Evolutionary conservation across 257 asterid genomes (phyloP).

Genomic region (Scutellaria baicalensis): DNA sequence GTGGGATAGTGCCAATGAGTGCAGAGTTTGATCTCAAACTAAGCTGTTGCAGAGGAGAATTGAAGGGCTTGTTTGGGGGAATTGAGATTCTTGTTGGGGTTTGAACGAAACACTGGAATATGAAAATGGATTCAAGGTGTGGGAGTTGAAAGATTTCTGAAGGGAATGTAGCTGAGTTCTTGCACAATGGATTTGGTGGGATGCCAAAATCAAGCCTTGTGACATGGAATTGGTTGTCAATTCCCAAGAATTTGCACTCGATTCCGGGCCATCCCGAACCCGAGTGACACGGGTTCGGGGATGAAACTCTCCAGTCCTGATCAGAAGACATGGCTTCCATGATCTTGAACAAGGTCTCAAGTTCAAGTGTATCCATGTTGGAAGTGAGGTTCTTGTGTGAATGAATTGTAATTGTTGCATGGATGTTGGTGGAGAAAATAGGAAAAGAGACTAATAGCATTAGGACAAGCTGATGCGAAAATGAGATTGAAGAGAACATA

Average conservation of each 20-base stretch:
- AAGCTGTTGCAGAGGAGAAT: constrained; percentile 52
- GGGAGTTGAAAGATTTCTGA: constrained; percentile 56
- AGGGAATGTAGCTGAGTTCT: constrained; percentile 60
- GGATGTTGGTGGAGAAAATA: constrained; percentile 16
- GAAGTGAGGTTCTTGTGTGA: constrained; percentile 15
- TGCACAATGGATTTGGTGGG: constrained; percentile 75
- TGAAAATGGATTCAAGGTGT: constrained; percentile 63
- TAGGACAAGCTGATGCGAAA: constrained; percentile 22
- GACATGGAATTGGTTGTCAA: constrained; percentile 40
- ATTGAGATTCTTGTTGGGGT: constrained; percentile 31
- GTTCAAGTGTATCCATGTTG: constrained; percentile 49
- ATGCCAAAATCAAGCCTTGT: constrained; percentile 71
- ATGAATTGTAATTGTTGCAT: not conserved
- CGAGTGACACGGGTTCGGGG: constrained; percentile 68
- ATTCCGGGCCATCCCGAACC: constrained; percentile 71
- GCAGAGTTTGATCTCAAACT: constrained; percentile 63
- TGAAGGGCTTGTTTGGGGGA: constrained; percentile 11
- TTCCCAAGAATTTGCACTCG: constrained; percentile 39
- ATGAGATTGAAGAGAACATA: constrained; percentile 37
- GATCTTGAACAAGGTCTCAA: constrained; percentile 54
- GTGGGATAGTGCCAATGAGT: constrained; percentile 63
- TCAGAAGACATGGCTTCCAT: constrained; percentile 68
- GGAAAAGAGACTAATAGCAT: constrained; percentile 19
- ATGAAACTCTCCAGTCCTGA: constrained; percentile 49
- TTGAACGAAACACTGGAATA: constrained; percentile 54